Percentiles rank a stretch among this genome's conserved stretches.
These are phyloP conservation scores for Saccharomycopsis sp. DNA, from an alignment of 805 yeast genomes.

Conservation along the genomic window DNA sequence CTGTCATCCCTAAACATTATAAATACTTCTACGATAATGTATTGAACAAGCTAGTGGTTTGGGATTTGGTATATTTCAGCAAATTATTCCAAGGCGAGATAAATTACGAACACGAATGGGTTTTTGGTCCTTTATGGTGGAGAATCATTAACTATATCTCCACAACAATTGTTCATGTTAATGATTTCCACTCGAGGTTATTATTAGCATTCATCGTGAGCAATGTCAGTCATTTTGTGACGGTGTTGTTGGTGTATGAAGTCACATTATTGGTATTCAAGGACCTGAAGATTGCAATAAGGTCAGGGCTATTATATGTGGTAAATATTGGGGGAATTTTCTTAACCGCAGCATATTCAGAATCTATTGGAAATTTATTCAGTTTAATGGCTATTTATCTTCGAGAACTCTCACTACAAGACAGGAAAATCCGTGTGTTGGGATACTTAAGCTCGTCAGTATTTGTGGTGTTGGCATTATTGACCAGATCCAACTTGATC, in stretches of 20 bases:
- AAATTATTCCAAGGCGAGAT: constrained; percentile 45
- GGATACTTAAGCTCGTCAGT: constrained; percentile 39
- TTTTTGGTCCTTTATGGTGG: constrained; percentile 79
- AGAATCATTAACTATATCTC: constrained; percentile 32
- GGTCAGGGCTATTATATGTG: constrained; percentile 41
- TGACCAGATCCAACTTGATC: constrained; percentile 71
- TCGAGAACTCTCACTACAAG: constrained; percentile 29
- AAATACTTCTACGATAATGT: constrained; percentile 24
- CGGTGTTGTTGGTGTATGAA: constrained; percentile 42
- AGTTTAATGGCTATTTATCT: constrained; percentile 50
- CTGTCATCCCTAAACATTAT: neutral
- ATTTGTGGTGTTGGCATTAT: constrained; percentile 48
- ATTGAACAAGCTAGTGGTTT: constrained; percentile 51
- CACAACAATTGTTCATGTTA: constrained; percentile 8
- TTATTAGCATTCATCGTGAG: constrained; percentile 43
- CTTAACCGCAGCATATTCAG: constrained; percentile 68
- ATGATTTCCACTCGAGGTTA: constrained; percentile 39
- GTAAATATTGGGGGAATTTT: constrained; percentile 81
- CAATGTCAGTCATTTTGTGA: constrained; percentile 45
- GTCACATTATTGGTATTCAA: constrained; percentile 38
- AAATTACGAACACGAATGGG: constrained; percentile 84
- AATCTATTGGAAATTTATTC: constrained; percentile 58
- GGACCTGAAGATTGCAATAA: constrained; percentile 32
- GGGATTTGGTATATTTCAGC: constrained; percentile 83
- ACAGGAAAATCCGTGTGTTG: constrained; percentile 12